Percentiles rank a stretch among this genome's conserved stretches.
Conservation (phyloP, 2,329 filamentous ascomycete species). For the Lecanicillium sp. region DNA sequence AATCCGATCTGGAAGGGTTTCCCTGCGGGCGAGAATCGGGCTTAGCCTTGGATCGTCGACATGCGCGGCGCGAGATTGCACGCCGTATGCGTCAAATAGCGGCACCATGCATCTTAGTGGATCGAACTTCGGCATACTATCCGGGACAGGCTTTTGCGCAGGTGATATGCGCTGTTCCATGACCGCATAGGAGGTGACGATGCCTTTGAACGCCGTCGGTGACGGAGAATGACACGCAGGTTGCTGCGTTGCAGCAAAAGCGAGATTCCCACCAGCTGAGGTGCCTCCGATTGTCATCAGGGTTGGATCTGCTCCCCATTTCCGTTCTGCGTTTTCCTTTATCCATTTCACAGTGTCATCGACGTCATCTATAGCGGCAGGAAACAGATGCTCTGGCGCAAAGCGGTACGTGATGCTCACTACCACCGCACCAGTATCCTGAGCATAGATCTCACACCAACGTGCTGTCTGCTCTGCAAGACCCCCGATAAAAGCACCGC, state of each 20-base stretch:
- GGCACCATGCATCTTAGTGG: slow-evolving; percentile 28
- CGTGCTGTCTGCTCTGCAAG: slow-evolving; percentile 28
- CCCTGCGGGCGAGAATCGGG: slow-evolving; percentile 23
- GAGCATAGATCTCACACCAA: slow-evolving; percentile 25
- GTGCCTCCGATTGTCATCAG: slow-evolving; percentile 34
- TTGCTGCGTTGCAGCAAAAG: slow-evolving; percentile 24
- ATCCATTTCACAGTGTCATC: slow-evolving; percentile 34
- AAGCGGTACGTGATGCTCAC: slow-evolving; percentile 43
- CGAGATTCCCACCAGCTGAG: slow-evolving; percentile 35
- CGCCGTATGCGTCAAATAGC: slow-evolving; percentile 35
- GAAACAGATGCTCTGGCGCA: slow-evolving; percentile 42
- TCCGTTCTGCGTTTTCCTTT: slow-evolving; percentile 23
- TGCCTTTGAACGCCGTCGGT: slow-evolving; percentile 24
- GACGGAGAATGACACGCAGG: slow-evolving; percentile 13
- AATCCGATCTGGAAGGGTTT: slow-evolving; percentile 27
- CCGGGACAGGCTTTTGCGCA: slow-evolving; percentile 28
- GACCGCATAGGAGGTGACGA: slow-evolving; percentile 29
- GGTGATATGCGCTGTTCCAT: slow-evolving; percentile 31
- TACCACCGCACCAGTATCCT: slow-evolving; percentile 33
- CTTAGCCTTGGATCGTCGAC: slow-evolving; percentile 26
- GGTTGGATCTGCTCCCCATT: slow-evolving; percentile 27
- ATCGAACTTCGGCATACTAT: slow-evolving; percentile 25
- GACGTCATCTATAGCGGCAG: slow-evolving; percentile 36
- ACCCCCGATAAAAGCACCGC: slow-evolving; percentile 34
- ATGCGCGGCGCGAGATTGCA: slow-evolving; percentile 17